A percentile compares a stretch with the other conserved stretches of the same genome.
Conservation (phyloP, 2,329 filamentous ascomycete species). For the Ceratocystis variospora region DNA sequence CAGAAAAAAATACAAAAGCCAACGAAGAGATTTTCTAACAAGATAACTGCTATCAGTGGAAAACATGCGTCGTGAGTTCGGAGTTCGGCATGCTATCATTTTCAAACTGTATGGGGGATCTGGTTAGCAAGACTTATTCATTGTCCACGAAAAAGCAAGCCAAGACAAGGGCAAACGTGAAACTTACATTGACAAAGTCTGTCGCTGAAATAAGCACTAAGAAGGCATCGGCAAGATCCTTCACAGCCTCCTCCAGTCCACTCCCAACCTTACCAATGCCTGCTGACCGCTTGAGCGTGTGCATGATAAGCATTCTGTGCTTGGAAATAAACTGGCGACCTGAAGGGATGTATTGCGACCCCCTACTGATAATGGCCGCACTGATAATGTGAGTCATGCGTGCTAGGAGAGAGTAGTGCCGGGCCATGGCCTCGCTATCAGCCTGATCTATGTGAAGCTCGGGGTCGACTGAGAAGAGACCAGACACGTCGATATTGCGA, state of each 20-base stretch:
- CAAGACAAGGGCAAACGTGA: conserved; percentile 8
- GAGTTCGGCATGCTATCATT: conserved; percentile 28
- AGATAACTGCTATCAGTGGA: conserved; percentile 6
- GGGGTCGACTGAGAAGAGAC: conserved; percentile 79
- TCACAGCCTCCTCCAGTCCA: conserved; percentile 46
- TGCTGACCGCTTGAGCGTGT: conserved; percentile 78
- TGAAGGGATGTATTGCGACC: conserved; percentile 68
- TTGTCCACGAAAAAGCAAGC: background rate
- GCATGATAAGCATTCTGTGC: conserved; percentile 70
- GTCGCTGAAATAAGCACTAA: conserved; percentile 72
- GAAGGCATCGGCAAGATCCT: conserved; percentile 71
- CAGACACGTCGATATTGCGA: conserved; percentile 62
- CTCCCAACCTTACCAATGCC: conserved; percentile 46
- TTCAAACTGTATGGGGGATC: conserved; percentile 27
- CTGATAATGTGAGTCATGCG: conserved; percentile 70
- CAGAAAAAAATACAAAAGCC: conserved; percentile 1
- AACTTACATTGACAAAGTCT: conserved; percentile 68
- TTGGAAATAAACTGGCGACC: conserved; percentile 68
- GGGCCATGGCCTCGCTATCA: conserved; percentile 55
- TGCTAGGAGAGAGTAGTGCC: conserved; percentile 73
- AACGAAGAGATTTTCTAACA: background rate
- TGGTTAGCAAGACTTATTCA: conserved; percentile 1
- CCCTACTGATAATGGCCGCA: conserved; percentile 66
- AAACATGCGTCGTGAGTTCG: conserved; percentile 24
- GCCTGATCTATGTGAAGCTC: conserved; percentile 67